Evolutionary conservation across 345 rosid genomes (phyloP), one percentile per base, ranked within the genome.

Genomic region (Leavenworthia alabamica): DNA sequence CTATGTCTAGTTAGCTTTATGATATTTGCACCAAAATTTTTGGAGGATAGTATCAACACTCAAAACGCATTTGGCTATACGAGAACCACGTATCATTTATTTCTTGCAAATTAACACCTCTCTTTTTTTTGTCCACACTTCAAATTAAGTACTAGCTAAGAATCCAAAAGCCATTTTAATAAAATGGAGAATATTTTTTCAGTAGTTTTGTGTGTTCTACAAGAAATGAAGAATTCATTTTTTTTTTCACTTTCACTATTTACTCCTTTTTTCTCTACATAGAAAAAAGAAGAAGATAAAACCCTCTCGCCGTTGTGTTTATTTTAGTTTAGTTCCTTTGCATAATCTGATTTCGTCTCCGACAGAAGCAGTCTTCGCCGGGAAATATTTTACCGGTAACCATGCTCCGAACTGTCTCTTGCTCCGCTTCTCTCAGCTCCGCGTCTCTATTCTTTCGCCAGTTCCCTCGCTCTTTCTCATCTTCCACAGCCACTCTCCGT

Each of bases 341-440:
- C 37, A 35, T 26, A 35, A 27, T n/a, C 48, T 62, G 33, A 24
- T 36, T 26, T 45, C 56, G 43, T 61, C 41, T 45, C 54, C 46
- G 60, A 22, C 66, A 50, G 36, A 31, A 68, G 26, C 35, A 28
- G 29, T 43, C 70, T 57, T 52, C 60, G 49, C 66, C 71, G 66
- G 70, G 22, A 11, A 9, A 7, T 26, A 29, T 2, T 6, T 27
- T 42, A n/a, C 70, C 71, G 75, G 76, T 81, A 14, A 75, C 77
- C 6, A 77, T 90, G 66, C 79, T 83, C 31, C 89, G 91, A 47
- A 73, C 84, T 7, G 55, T 80, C 63, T 48, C 85, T 27, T 73
- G 68, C 23, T 81, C 86, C 46, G 60, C 84, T 48, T 73, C 85
- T n/a, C 69, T 79, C 41, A 77, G 83, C 42, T 62, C 64, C 22